Base-by-base conservation (phyloP, 768 basidiomycete genomes). In the Gloeophyllum trabeum region DNA sequence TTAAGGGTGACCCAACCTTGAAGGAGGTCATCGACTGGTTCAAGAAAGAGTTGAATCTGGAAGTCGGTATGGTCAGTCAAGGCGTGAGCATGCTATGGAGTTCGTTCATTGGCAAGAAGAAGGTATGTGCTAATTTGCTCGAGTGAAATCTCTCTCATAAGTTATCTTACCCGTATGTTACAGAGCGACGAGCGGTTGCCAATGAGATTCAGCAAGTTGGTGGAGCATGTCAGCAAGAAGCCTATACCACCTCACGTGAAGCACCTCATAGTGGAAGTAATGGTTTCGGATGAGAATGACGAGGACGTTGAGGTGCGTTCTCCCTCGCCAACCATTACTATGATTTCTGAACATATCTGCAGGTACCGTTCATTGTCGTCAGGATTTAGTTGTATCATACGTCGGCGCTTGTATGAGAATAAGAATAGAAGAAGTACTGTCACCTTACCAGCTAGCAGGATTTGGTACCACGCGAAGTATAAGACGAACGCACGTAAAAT, bases 71-170 rank as follows among this genome's bases (percentile, higher is more conserved):
- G 96, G 88, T 97, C 47, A 92, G 88, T 54, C 87, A 91, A 59
- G 94, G 92, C 32, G 93, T 97, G 24, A 92, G 90, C 55, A 94
- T 98, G 93, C 67, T 98, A 24, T 98, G 93, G 91, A 92, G 88
- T 47, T 81, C 86, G 24, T 99, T 94, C 61, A 73, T 89, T 41
- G 83, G 81, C 42, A 86, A 81, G 66, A 89, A 89, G 69, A 98
- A 98, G 84, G 93, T 87, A 32, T 24, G 71, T 57, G 35, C 42
- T 40, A 26, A 21, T 38, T n/a, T 24, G 22, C 40, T 20, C 18
- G 18, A 21, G 44, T 30, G 36, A 21, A 40, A 30, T 39, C 48
- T 39, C 42, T 24, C 45, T 46, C 12, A n/a, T 35, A 10, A 37
- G 16, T 16, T 30, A 30, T 7, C 28, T 30, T 30, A 7, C 20